phyloP scores from a whole-genome alignment of 2,329 filamentous ascomycete genomes.

The Aspergillus brasiliensis region DNA sequence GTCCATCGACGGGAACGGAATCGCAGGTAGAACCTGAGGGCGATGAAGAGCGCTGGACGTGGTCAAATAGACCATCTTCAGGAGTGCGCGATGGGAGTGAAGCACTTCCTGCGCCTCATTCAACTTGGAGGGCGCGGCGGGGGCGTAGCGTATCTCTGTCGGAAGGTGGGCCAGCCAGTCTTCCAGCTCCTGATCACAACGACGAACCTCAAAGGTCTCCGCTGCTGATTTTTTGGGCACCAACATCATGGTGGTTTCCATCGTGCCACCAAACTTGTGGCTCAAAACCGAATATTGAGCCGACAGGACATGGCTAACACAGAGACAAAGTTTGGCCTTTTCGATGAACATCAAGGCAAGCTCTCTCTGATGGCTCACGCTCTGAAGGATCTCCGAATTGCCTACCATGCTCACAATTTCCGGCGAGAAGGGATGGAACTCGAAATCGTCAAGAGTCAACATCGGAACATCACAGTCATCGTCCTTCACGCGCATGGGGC shows the following conservation, averaged over 20 bases:
- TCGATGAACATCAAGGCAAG: slow-evolving; percentile 87
- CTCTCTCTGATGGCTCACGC: slow-evolving; percentile 72
- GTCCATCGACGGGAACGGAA: slow-evolving; percentile 58
- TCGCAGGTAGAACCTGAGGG: slow-evolving; percentile 82
- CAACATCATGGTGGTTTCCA: slow-evolving; percentile 83
- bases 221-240: slow-evolving; percentile 84
- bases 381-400: slow-evolving; percentile 71
- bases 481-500: slow-evolving; percentile 88
- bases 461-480: slow-evolving; percentile 94
- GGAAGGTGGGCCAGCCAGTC: slow-evolving; percentile 76
- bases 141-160: slow-evolving; percentile 70
- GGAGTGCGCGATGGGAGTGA: slow-evolving; percentile 75
- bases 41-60: slow-evolving; percentile 88
- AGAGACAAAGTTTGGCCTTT: slow-evolving; percentile 85
- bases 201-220: slow-evolving; percentile 76
- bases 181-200: slow-evolving; percentile 76
- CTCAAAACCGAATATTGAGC: slow-evolving; percentile 91
- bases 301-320: slow-evolving; percentile 84
- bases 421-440: slow-evolving; percentile 68
- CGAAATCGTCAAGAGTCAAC: slow-evolving; percentile 82
- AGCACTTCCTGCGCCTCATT: slow-evolving; percentile 50
- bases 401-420: slow-evolving; percentile 68
- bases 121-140: slow-evolving; percentile 61
- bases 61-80: slow-evolving; percentile 93
- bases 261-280: slow-evolving; percentile 71